These are phyloP conservation scores for Trypanosoma lewisi DNA, from an alignment of 208 protist species.

Conservation along the genomic window DNA sequence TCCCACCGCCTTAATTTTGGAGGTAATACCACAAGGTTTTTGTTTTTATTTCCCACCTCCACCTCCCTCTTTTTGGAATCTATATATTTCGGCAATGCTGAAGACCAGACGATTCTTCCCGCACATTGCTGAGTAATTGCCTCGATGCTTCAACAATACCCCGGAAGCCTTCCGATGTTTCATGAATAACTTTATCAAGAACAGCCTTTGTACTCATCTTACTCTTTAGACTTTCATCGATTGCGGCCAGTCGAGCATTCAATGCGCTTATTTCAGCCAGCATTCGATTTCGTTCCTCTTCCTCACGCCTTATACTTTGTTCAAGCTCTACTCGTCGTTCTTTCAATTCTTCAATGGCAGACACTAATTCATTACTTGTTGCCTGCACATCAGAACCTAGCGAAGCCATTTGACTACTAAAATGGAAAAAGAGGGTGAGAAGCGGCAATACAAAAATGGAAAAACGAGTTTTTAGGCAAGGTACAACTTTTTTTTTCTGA, in stretches of 20 bases:
- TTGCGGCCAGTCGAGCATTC: slow-evolving; percentile 32
- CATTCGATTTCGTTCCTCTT: slow-evolving; percentile 57
- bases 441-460: background rate
- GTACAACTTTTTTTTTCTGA: no score
- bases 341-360: slow-evolving; percentile 89
- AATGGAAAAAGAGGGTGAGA: background rate
- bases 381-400: slow-evolving; percentile 79
- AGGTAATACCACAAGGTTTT: no score
- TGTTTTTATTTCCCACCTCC: no score
- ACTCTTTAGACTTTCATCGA: slow-evolving; percentile 56
- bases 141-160: slow-evolving; percentile 87
- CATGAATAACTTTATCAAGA: slow-evolving; percentile 73
- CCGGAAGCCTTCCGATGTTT: slow-evolving; percentile 83
- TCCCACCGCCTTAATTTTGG: background rate
- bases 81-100: background rate
- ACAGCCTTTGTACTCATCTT: slow-evolving; percentile 57
- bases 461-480: no score
- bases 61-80: background rate
- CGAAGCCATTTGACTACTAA: slow-evolving; percentile 53
- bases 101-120: slow-evolving; percentile 52
- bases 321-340: slow-evolving; percentile 70
- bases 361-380: slow-evolving; percentile 85
- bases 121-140: slow-evolving; percentile 66
- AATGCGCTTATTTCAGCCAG: slow-evolving; percentile 56
- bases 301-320: slow-evolving; percentile 66